Evolutionary conservation across 306 rosid species (phyloP).

Genomic region (Ormosia semicastrata): DNA sequence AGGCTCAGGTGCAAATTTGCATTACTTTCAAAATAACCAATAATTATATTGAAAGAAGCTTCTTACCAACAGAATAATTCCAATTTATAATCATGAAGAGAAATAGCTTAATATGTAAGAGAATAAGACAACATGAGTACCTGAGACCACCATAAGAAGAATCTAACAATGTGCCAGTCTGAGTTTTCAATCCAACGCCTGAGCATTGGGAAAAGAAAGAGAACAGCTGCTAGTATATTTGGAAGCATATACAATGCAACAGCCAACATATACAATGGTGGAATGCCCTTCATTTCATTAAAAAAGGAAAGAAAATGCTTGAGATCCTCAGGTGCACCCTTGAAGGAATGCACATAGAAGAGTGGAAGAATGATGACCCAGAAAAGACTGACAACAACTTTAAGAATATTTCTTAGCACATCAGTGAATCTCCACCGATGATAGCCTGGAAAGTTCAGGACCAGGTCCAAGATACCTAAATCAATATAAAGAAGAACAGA

Average conservation of each 20-base stretch:
- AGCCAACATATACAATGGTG: slow-evolving; percentile 72
- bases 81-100: slow-evolving; percentile 1
- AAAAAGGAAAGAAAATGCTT: slow-evolving; percentile 59
- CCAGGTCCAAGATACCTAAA: slow-evolving; percentile 83
- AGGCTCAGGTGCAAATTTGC: neutral
- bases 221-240: slow-evolving; percentile 68
- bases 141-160: slow-evolving; percentile 99
- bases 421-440: slow-evolving; percentile 79
- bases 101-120: neutral
- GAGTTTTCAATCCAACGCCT: slow-evolving; percentile 99
- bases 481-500: slow-evolving; percentile 29
- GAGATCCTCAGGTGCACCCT: slow-evolving; percentile 40
- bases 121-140: slow-evolving; percentile 44
- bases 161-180: slow-evolving; percentile 90
- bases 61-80: slow-evolving; percentile 3
- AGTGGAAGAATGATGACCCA: slow-evolving; percentile 88
- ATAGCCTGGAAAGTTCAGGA: slow-evolving; percentile 89
- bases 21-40: slow-evolving; percentile 6
- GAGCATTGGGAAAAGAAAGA: slow-evolving; percentile 94
- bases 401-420: slow-evolving; percentile 79
- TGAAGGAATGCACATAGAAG: slow-evolving; percentile 62
- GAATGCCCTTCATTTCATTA: slow-evolving; percentile 57
- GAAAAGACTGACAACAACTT: slow-evolving; percentile 67
- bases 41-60: slow-evolving; percentile 1
- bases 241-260: slow-evolving; percentile 83